Evolutionary conservation across 2,329 filamentous ascomycete species (phyloP).

Genomic region (Ascochyta pisi): DNA sequence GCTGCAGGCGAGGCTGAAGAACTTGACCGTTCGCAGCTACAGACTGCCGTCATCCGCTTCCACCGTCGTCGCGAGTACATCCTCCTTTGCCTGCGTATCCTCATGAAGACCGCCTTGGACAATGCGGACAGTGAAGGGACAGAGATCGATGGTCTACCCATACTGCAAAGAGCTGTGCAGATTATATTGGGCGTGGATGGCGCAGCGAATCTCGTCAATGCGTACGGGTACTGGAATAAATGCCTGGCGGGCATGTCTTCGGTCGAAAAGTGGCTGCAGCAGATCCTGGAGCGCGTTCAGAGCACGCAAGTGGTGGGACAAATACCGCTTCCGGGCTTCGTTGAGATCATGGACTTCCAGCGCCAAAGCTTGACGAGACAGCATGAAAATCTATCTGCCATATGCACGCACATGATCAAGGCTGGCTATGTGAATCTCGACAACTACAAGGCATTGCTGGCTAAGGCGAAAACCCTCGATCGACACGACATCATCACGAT

Average conservation of each 20-base stretch:
- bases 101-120: slow-evolving; percentile 72
- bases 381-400: slow-evolving; percentile 86
- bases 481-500: slow-evolving; percentile 77
- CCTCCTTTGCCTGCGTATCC: slow-evolving; percentile 81
- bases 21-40: slow-evolving; percentile 74
- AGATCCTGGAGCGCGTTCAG: slow-evolving; percentile 76
- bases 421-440: slow-evolving; percentile 71
- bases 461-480: slow-evolving; percentile 71
- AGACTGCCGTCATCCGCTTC: slow-evolving; percentile 84
- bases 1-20: slow-evolving; percentile 72
- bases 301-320: slow-evolving; percentile 78
- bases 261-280: slow-evolving; percentile 78
- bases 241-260: slow-evolving; percentile 79
- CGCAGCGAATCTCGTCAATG: slow-evolving; percentile 58
- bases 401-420: slow-evolving; percentile 79
- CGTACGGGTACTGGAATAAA: slow-evolving; percentile 71
- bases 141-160: slow-evolving; percentile 31
- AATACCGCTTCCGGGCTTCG: slow-evolving; percentile 66
- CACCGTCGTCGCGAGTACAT: slow-evolving; percentile 84
- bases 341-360: slow-evolving; percentile 82
- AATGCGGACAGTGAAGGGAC: slow-evolving; percentile 31
- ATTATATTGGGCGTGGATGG: slow-evolving; percentile 64
- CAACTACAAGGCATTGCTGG: slow-evolving; percentile 77
- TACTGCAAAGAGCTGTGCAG: slow-evolving; percentile 38
- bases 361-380: slow-evolving; percentile 82